Conservation (phyloP, 495 filamentous ascomycete genomes). For the Hypoxylon intermedium region DNA sequence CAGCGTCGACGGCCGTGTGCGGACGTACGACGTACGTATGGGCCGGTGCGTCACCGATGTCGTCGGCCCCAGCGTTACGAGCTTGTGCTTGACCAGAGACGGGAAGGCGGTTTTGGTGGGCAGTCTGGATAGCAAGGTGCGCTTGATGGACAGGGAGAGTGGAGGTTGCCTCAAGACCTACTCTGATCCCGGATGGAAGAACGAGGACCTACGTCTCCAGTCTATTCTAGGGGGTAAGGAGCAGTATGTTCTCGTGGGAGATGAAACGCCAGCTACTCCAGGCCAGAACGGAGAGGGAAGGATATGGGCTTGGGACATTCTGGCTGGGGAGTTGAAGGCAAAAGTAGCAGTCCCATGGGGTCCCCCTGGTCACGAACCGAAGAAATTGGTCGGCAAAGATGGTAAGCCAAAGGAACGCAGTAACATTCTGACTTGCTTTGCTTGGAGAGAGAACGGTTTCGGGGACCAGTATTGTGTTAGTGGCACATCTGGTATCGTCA, state of each 20-base stretch:
- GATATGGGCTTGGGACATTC: conserved; percentile 89
- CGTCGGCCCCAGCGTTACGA: conserved; percentile 70
- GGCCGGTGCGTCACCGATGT: conserved; percentile 78
- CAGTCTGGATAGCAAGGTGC: conserved; percentile 74
- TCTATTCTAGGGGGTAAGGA: conserved; percentile 76
- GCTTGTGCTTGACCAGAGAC: conserved; percentile 70
- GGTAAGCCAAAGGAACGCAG: conserved; percentile 59
- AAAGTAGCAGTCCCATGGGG: conserved; percentile 65
- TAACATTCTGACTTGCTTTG: conserved; percentile 66
- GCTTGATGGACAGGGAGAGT: conserved; percentile 79
- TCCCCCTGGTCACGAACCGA: conserved; percentile 61
- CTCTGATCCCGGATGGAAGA: conserved; percentile 64
- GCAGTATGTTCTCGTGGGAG: conserved; percentile 80
- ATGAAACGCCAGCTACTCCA: conserved; percentile 62
- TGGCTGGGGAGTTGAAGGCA: conserved; percentile 72
- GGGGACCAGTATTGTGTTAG: conserved; percentile 64
- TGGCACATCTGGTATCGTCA: conserved; percentile 61
- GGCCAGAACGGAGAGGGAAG: conserved; percentile 59
- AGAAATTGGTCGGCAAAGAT: conserved; percentile 57
- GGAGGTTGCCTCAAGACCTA: conserved; percentile 80
- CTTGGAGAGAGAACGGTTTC: conserved; percentile 74
- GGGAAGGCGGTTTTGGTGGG: conserved; percentile 77
- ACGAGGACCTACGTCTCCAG: conserved; percentile 73
- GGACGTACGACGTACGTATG: conserved; percentile 87
- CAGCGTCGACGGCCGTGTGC: conserved; percentile 84